Base-by-base conservation (phyloP, 768 basidiomycete species). In the Suillus subaureus region DNA sequence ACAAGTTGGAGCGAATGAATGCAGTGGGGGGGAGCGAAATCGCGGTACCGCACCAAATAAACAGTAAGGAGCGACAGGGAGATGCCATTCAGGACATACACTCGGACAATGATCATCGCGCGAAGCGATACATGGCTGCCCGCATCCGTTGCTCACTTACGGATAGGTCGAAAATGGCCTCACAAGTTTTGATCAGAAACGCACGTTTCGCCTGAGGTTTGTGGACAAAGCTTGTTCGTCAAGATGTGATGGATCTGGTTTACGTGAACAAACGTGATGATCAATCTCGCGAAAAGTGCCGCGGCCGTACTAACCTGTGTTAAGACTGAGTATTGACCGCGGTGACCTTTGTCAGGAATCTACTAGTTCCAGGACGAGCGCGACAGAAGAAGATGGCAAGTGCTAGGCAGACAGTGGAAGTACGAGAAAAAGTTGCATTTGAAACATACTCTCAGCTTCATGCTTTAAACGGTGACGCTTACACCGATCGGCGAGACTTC, bases 1-100 rank as follows among this genome's bases (percentile, higher is more conserved):
- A 73, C 66, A 69, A 54, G 72, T 73, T 69, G 64, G 68, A 4
- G 55, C 72, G 73, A 78, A 78, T 76, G 75, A 76, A 77, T 75
- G 68, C 70, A 66, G 73, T 64, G 73, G 64, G 69, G n/a, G 68
- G 68, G 64, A 72, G 69, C 63, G 28, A 52, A 49, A 70, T 65
- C 51, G 67, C 77, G 72, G 72, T 66, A 56, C 77, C 77, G 77
- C 66, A 66, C 39, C 40, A 40, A 58, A 58, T 58, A 58, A 40
- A 40, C 39, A 12, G 11, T 39, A 57, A 57, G 57, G 57, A 58
- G 37, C 16, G 37, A 28, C 16, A 54, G 28, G 11, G 28, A 54
- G 9, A 54, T 58, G 39, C 9, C 39, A 58, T 40, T 40, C 9
- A 28, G 18, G 40, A 60, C 26, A 26, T 21, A 12, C 21, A 35